Conservation (phyloP, 31 red algal genomes). For the Endocladia muricata region DNA sequence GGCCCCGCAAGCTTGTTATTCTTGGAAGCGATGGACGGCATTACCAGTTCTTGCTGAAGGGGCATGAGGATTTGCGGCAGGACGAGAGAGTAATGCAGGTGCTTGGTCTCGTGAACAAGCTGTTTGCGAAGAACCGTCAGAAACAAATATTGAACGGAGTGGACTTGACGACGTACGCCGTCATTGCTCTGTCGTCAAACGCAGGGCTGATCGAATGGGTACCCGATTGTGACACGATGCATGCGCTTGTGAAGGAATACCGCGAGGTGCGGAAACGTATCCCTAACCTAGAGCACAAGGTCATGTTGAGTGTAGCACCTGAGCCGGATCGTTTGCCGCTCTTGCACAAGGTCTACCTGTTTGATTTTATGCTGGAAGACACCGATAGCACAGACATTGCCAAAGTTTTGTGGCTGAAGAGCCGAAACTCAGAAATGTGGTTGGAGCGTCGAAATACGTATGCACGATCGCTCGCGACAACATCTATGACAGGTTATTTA, state of each 20-base stretch:
- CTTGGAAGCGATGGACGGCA: slow-evolving; percentile 88
- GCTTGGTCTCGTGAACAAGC: slow-evolving; percentile 89
- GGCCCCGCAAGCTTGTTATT: slow-evolving; percentile 85
- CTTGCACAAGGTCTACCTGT: slow-evolving; percentile 92
- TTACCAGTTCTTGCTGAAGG: slow-evolving; percentile 96
- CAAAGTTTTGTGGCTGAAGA: slow-evolving; percentile 92
- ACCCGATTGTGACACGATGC: slow-evolving; percentile 91
- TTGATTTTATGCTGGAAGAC: slow-evolving; percentile 91
- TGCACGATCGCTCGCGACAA: slow-evolving; percentile 87
- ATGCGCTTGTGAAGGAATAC: slow-evolving; percentile 84
- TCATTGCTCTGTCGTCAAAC: slow-evolving; percentile 79
- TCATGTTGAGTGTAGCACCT: slow-evolving; percentile 84
- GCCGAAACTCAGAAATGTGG: slow-evolving; percentile 97
- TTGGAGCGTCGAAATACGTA: slow-evolving; percentile 92
- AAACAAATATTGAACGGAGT: slow-evolving; percentile 44
- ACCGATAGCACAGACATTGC: slow-evolving; percentile 88
- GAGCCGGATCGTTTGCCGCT: slow-evolving; percentile 88
- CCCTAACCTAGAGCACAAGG: slow-evolving; percentile 89
- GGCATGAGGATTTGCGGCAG: slow-evolving; percentile 96
- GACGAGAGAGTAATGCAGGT: slow-evolving; percentile 99
- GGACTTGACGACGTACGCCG: slow-evolving; percentile 79
- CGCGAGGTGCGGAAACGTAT: slow-evolving; percentile 90
- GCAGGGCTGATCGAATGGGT: slow-evolving; percentile 97
- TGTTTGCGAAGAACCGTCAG: slow-evolving; percentile 68
- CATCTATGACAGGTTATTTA: slow-evolving; percentile 95